phyloP scores from a whole-genome alignment of 2,329 filamentous ascomycete genomes.

The Clarireedia monteithiana region DNA sequence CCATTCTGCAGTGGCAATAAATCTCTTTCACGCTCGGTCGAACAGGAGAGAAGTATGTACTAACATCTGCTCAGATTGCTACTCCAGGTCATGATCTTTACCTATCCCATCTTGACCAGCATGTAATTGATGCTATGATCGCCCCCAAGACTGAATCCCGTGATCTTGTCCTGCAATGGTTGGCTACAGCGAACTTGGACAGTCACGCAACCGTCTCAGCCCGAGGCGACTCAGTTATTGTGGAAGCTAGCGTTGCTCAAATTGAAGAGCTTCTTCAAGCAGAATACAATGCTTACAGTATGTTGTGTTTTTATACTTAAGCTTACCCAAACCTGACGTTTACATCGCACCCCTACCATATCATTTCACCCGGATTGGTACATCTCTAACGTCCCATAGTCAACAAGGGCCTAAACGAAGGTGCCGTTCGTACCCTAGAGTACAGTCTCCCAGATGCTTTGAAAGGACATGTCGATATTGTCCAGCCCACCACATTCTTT shows the following conservation, averaged over 20 bases:
- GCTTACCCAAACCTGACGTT: background rate
- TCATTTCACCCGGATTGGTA: background rate
- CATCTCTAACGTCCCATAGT: constrained; percentile 14
- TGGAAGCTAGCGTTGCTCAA: constrained; percentile 38
- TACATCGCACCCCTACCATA: background rate
- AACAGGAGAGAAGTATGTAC: background rate
- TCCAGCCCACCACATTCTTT: constrained; percentile 56
- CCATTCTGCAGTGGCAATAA: too few relatives aligned
- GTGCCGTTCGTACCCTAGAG: constrained; percentile 21
- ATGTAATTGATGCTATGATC: constrained; percentile 45
- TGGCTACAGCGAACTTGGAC: constrained; percentile 41
- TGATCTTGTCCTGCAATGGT: constrained; percentile 49
- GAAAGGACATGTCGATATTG: constrained; percentile 48
- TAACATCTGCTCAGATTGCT: constrained; percentile 21
- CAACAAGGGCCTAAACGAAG: constrained; percentile 13
- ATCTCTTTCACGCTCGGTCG: background rate
- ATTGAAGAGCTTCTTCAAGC: constrained; percentile 47
- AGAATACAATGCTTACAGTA: constrained; percentile 43
- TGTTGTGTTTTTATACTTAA: constrained; percentile 17
- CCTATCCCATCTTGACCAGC: constrained; percentile 43
- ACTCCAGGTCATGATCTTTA: constrained; percentile 44
- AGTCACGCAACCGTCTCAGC: constrained; percentile 37
- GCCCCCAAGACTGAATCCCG: constrained; percentile 44
- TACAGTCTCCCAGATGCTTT: constrained; percentile 41
- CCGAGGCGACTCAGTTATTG: constrained; percentile 46